Evolutionary conservation across 2,329 filamentous ascomycete species (phyloP), one percentile per base, ranked within the genome.

Genomic region (Colletotrichum acutatum): DNA sequence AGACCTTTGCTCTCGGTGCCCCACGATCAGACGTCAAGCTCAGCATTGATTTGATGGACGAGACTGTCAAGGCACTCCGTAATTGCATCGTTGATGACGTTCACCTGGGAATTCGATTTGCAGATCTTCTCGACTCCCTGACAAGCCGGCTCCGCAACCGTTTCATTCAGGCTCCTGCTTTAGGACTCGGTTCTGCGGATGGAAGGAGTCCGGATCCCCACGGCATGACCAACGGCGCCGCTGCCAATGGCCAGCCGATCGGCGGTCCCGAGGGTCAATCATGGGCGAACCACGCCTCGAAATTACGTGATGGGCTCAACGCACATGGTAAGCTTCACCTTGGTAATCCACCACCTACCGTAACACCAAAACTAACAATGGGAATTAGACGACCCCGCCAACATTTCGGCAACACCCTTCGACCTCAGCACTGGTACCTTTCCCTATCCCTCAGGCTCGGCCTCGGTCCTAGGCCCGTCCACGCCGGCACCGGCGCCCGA

Each of bases 31-130:
- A 97, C 76, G 92, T 96, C 30, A 91, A 92, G 78, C 87, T 93
- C 59, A 94, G 92, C 75, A 92, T 97, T 34, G 88, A 88, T 7
- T 86, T 97, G 32, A 93, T 97, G 86, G 93, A 95, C 78, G 86
- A 89, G 34, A 94, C 93, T 0, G 93, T 95, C 0, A 87, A 92
- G 75, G 93, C 93, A 1, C 87, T 97, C 46, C 90, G 93, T 22
- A 93, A 90, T 76, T 95, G 93, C 74, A 93, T 95, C 7, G 94
- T 96, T 4, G 94, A 97, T 78, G 94, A 97, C 76, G 93, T 96
- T 8, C 94, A 97, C 80, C 87, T 97, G 5, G 94, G 93, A n/a
- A 95, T 93, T 72, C 90, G 94, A 8, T 97, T 97, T 77, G 93
- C 94, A 22, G 93, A 95, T 78, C 88, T 96, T 60, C 89, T 96